These are phyloP conservation scores for Colletotrichum gigasporum DNA, from an alignment of 2,329 filamentous ascomycete genomes.

Conservation along the genomic window DNA sequence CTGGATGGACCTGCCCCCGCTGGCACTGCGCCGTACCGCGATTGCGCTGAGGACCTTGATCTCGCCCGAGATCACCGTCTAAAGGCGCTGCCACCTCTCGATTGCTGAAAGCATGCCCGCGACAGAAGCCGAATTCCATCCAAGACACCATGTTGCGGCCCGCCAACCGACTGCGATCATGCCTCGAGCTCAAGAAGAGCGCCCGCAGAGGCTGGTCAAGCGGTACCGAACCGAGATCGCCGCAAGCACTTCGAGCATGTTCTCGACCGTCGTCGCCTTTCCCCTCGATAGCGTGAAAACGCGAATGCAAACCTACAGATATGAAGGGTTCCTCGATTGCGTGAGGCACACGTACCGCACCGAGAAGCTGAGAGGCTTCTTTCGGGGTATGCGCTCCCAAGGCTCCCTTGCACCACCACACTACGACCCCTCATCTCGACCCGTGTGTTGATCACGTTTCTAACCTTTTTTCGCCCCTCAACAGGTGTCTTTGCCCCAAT, in stretches of 20 bases:
- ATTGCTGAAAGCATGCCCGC: slow-evolving; percentile 47
- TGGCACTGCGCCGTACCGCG: slow-evolving; percentile 54
- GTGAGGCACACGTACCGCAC: slow-evolving; percentile 78
- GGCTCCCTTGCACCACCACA: slow-evolving; percentile 11
- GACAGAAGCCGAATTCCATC: slow-evolving; percentile 45
- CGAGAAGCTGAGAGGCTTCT: slow-evolving; percentile 81
- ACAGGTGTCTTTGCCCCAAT: slow-evolving; percentile 82
- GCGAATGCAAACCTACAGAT: slow-evolving; percentile 88
- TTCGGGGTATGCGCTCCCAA: slow-evolving; percentile 67
- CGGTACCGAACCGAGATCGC: slow-evolving; percentile 83
- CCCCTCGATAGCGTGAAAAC: slow-evolving; percentile 91
- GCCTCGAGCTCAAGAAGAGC: slow-evolving; percentile 43
- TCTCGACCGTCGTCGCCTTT: slow-evolving; percentile 84
- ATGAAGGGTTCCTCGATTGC: slow-evolving; percentile 78
- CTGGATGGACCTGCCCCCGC: slow-evolving; percentile 31
- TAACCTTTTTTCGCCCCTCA: slow-evolving; percentile 26
- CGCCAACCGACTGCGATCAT: slow-evolving; percentile 52
- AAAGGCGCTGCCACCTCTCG: slow-evolving; percentile 50
- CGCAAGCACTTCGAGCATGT: slow-evolving; percentile 78
- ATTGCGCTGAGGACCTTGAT: slow-evolving; percentile 69
- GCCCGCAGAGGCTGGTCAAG: slow-evolving; percentile 67
- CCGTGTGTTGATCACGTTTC: slow-evolving; percentile 35
- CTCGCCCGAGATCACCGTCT: slow-evolving; percentile 60
- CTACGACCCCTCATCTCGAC: slow-evolving; percentile 10
- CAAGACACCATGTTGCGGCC: slow-evolving; percentile 55